Base-by-base conservation (phyloP, 1,139 yeast genomes). In the Zhuliangozyma parablackwelliae region DNA sequence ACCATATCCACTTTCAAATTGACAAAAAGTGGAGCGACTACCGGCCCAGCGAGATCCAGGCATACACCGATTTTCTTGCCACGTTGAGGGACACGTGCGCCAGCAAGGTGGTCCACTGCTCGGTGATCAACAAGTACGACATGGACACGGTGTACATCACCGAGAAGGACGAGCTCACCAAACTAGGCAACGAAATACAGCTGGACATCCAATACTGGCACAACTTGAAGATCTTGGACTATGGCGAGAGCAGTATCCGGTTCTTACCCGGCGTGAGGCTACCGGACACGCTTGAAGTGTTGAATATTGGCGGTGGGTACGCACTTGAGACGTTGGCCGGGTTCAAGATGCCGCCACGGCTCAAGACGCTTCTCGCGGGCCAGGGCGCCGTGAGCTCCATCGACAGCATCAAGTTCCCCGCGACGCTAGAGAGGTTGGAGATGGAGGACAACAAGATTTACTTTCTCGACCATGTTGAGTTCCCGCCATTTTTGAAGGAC, bases 261-360 rank as follows among this genome's bases (percentile, higher is more conserved):
- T 56, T 60, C 34, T 54, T 69, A 10, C 72, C 73, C 6, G 74
- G 70, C 1, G 65, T 69, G 6, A 59, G 54, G 31, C 58, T 69
- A 31, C 73, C 75, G 1, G 68, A 67, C 25, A 41, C 61, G 0
- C 47, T 70, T 28, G 67, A 67, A 44, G 56, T 59, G 2, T 51
- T 70, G 41, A 70, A 69, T 44, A 54, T 70, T 21, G 69, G 71
- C 10, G 74, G 75, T 8, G 67, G 72, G 1, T 56, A 56, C 36
- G 63, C 71, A 2, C 52, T 70, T 35, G 72, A 67, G 36, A 60
- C 73, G 1, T 57, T 70, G 32, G 51, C 65, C 3, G 75, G 73
- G 10, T 65, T 70, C 47, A 62, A 63, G 33, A 58, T 70, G 54
- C 75, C 76, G 0, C 48, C 55, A 1, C 51, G 54, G n/a, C 49